Evolutionary conservation across 441 rosid genomes (phyloP).

Genomic region (Corymbia calophylla): DNA sequence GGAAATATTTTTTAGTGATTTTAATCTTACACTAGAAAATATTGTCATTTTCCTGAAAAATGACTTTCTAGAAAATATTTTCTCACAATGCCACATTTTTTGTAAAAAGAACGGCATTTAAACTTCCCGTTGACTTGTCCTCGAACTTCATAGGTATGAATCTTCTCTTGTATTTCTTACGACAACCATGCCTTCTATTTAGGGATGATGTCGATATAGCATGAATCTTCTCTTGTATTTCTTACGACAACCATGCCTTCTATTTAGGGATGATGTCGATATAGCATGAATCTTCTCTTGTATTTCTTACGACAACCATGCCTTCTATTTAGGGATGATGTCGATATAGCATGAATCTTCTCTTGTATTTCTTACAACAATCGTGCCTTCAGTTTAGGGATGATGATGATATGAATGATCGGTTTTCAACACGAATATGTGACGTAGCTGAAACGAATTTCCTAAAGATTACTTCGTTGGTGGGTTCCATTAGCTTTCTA

Average conservation of each 20-base stretch:
- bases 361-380: too few species aligned
- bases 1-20: too few species aligned
- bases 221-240: background rate
- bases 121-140: background rate
- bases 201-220: background rate
- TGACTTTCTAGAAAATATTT: too few species aligned
- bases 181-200: background rate
- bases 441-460: background rate
- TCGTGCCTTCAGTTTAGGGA: too few species aligned
- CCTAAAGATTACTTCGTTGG: background rate
- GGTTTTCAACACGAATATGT: background rate
- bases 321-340: too few species aligned
- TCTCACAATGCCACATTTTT: accelerated
- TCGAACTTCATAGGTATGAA: background rate
- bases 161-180: background rate
- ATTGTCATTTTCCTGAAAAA: too few species aligned
- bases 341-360: too few species aligned
- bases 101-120: accelerated
- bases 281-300: too few species aligned
- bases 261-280: background rate
- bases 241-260: background rate
- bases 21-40: accelerated
- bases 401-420: background rate
- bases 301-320: too few species aligned
- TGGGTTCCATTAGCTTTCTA: background rate